Evolutionary conservation across 2,329 filamentous ascomycete species (phyloP).

Genomic region (Talaromyces sp.): DNA sequence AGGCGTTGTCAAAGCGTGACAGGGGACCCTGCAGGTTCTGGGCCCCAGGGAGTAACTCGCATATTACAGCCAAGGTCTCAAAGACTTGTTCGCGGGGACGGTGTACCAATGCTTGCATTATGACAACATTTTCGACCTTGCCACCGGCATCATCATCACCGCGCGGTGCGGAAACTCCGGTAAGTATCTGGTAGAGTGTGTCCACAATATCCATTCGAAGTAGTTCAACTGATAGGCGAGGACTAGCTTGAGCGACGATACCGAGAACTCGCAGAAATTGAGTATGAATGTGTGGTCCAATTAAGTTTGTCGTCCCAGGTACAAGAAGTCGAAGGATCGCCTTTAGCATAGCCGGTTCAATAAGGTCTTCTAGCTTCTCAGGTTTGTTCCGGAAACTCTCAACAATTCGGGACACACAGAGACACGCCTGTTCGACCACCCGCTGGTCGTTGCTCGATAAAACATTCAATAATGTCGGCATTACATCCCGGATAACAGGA

Average conservation of each 20-base stretch:
- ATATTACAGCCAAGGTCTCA: conserved; percentile 95
- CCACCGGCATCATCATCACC: conserved; percentile 51
- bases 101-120: conserved; percentile 98
- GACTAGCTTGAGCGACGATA: conserved; percentile 84
- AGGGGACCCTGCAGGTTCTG: conserved; percentile 50
- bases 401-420: conserved; percentile 91
- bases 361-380: conserved; percentile 82
- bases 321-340: conserved; percentile 81
- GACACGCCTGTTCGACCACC: conserved; percentile 91
- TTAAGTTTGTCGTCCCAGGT: conserved; percentile 91
- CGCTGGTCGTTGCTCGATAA: conserved; percentile 89
- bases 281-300: conserved; percentile 90
- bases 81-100: conserved; percentile 92
- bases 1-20: conserved; percentile 46
- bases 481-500: conserved; percentile 83
- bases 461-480: conserved; percentile 90
- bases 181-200: conserved; percentile 94
- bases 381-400: conserved; percentile 93
- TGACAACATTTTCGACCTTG: conserved; percentile 91
- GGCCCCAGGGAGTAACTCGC: conserved; percentile 79
- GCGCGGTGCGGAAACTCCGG: conserved; percentile 83
- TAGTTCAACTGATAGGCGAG: conserved; percentile 77
- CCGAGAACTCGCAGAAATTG: conserved; percentile 90
- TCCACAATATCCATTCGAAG: conserved; percentile 97
- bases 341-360: conserved; percentile 79